These are phyloP conservation scores for Kuraishia molischiana DNA, from an alignment of 805 yeast species.

Conservation along the genomic window DNA sequence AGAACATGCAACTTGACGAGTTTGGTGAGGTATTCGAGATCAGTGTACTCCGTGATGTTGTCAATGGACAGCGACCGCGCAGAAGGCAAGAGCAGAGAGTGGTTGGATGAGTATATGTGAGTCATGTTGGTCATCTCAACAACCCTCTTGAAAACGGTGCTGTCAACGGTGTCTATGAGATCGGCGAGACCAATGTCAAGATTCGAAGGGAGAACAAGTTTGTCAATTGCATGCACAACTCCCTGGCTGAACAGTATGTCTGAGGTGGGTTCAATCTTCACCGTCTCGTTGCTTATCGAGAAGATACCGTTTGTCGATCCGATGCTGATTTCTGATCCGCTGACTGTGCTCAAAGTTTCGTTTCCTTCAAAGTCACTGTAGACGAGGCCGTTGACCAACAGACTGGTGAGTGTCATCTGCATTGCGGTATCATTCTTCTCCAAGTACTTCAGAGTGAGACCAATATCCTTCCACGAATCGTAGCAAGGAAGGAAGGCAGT, in stretches of 20 bases:
- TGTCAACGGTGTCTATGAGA: conserved; percentile 44
- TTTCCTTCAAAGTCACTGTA: conserved; percentile 50
- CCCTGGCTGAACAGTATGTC: conserved; percentile 80
- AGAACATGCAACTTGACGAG: conserved; percentile 63
- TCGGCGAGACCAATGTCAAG: conserved; percentile 45
- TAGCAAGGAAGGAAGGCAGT: conserved; percentile 74
- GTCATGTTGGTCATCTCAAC: conserved; percentile 34
- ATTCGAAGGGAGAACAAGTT: conserved; percentile 45
- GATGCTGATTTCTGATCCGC: conserved; percentile 14
- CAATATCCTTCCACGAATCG: conserved; percentile 57
- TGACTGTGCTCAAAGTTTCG: conserved; percentile 18
- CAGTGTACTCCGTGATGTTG: conserved; percentile 33
- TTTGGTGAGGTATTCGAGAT: conserved; percentile 27
- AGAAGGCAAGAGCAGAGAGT: conserved; percentile 70
- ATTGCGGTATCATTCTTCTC: conserved; percentile 41
- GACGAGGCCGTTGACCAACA: conserved; percentile 51
- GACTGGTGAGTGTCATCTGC: conserved; percentile 40
- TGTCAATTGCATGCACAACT: conserved; percentile 62
- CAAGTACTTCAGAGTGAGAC: conserved; percentile 50
- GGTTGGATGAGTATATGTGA: conserved; percentile 28
- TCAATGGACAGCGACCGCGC: conserved; percentile 41
- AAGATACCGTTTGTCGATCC: conserved; percentile 5
- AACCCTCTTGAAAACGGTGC: conserved; percentile 34
- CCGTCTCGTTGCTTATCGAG: conserved; percentile 16
- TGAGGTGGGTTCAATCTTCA: conserved; percentile 30